Conservation (phyloP, 305 asterid species). For the Fraxinus sp. region DNA sequence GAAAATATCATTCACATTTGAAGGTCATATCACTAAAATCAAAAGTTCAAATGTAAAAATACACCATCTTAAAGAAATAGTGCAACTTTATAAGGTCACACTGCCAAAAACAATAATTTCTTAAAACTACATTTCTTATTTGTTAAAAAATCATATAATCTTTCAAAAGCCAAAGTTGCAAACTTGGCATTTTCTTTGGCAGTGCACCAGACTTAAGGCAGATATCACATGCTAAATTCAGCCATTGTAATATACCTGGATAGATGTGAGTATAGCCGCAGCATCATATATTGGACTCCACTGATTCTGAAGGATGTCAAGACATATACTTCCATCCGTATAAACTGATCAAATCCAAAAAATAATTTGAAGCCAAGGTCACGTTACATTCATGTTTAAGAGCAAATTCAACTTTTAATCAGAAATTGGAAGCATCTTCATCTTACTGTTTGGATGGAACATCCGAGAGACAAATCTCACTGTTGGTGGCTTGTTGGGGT, state of each 20-base stretch:
- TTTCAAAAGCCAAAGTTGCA: neutral
- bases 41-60: too few species aligned
- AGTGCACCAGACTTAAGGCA: neutral
- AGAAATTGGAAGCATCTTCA: neutral
- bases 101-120: neutral
- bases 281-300: constrained; percentile 82
- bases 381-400: neutral
- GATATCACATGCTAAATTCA: constrained; percentile 1
- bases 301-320: constrained; percentile 74
- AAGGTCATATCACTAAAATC: too few species aligned
- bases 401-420: neutral
- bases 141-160: neutral
- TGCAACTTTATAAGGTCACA: neutral
- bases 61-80: neutral
- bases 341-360: constrained; percentile 46
- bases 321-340: constrained; percentile 74
- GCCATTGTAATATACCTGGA: constrained; percentile 43
- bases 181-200: constrained; percentile 5
- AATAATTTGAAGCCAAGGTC: constrained; percentile 1
- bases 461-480: constrained; percentile 65
- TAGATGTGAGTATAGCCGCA: constrained; percentile 69
- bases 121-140: neutral
- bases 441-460: constrained; percentile 70
- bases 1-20: too few species aligned
- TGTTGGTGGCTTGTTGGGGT: constrained; percentile 67